These are phyloP conservation scores for Neonectria neomacrospora DNA, from an alignment of 2,329 filamentous ascomycete species.

Conservation along the genomic window DNA sequence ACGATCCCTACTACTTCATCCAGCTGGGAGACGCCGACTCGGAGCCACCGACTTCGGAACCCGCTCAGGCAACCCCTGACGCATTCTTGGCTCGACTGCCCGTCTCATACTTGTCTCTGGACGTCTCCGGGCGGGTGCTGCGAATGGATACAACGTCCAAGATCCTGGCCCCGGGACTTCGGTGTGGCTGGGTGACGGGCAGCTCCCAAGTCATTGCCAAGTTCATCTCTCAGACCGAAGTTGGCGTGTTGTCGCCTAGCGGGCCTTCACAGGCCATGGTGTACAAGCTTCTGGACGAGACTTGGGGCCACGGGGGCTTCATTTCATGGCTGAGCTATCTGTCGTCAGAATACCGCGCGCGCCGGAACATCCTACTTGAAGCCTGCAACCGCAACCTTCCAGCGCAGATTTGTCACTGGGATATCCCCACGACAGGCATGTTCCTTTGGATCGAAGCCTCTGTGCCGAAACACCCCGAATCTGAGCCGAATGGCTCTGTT, in stretches of 20 bases:
- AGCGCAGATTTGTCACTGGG: constrained; percentile 76
- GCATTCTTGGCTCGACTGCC: constrained; percentile 19
- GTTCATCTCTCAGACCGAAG: constrained; percentile 80
- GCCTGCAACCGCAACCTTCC: constrained; percentile 70
- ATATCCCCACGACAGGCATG: constrained; percentile 82
- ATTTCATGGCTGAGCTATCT: constrained; percentile 84
- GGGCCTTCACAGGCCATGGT: constrained; percentile 82
- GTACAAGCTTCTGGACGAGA: constrained; percentile 85
- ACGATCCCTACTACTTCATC: constrained; percentile 90
- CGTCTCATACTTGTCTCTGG: constrained; percentile 49
- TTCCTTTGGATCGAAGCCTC: constrained; percentile 79
- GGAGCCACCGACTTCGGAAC: constrained; percentile 30
- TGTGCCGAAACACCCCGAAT: constrained; percentile 47
- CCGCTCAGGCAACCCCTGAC: constrained; percentile 1
- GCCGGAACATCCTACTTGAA: constrained; percentile 57
- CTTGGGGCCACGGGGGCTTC: constrained; percentile 91
- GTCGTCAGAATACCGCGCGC: constrained; percentile 70
- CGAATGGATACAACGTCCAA: constrained; percentile 91
- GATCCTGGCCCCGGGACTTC: constrained; percentile 80
- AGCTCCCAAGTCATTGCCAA: constrained; percentile 81
- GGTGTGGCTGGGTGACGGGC: constrained; percentile 85
- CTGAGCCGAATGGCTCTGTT: not conserved
- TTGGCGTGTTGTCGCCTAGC: constrained; percentile 79
- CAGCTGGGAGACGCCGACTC: constrained; percentile 62
- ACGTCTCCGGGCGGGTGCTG: constrained; percentile 74